Conservation (phyloP, 306 rosid species). For the Rosa chinensis region DNA sequence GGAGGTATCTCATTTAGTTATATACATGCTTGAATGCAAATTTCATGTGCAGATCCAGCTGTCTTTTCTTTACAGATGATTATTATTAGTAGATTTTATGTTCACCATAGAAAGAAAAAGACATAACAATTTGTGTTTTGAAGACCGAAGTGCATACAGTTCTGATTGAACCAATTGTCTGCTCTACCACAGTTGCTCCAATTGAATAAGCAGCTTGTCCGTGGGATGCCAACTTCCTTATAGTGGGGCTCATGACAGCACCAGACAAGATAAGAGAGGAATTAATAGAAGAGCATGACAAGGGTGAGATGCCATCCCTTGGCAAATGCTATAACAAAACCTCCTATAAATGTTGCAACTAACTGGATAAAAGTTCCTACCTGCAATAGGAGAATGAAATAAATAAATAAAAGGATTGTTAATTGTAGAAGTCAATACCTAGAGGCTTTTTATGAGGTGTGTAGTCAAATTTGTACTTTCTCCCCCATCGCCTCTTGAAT, state of each 20-base stretch:
- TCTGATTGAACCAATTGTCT: slow-evolving; percentile 80
- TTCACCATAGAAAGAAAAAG: not conserved
- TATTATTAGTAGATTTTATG: too few relatives aligned
- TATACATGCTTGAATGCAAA: too few relatives aligned
- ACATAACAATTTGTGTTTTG: not conserved
- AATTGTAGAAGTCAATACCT: not conserved
- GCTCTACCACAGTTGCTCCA: slow-evolving; percentile 73
- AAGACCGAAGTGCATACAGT: slow-evolving; percentile 49
- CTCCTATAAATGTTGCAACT: slow-evolving; percentile 62
- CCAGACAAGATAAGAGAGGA: slow-evolving; percentile 67
- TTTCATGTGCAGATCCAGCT: too few relatives aligned
- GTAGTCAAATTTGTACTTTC: slow-evolving; percentile 43
- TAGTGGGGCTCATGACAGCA: slow-evolving; percentile 40
- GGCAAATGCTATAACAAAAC: slow-evolving; percentile 60
- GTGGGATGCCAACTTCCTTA: slow-evolving; percentile 46
- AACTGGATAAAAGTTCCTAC: slow-evolving; percentile 76
- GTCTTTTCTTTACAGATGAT: too few relatives aligned
- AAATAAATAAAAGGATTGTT: not conserved
- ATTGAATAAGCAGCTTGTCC: slow-evolving; percentile 72
- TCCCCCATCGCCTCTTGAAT: slow-evolving; percentile 92
- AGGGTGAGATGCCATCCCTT: slow-evolving; percentile 79
- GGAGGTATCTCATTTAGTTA: too few relatives aligned
- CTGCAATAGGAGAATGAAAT: slow-evolving; percentile 35
- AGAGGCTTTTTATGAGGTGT: not conserved
- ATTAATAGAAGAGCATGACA: slow-evolving; percentile 57